These are phyloP conservation scores for Vigna angularis DNA, from an alignment of 306 rosid species.

Conservation along the genomic window DNA sequence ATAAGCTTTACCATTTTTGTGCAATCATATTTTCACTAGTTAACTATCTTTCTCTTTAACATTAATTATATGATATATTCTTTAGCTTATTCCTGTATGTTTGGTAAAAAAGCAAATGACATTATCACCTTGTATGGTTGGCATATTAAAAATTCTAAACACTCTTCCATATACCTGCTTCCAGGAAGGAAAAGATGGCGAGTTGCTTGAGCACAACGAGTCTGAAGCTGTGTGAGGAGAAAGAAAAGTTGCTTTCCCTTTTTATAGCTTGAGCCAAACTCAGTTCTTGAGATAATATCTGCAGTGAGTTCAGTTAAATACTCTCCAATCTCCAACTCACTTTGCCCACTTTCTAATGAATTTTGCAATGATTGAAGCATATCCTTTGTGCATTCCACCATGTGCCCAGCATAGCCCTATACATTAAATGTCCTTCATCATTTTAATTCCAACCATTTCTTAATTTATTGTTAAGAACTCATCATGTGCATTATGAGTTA, in stretches of 20 bases:
- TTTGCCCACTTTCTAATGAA: slow-evolving; percentile 47
- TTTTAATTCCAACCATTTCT: slow-evolving; percentile 30
- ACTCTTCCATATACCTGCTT: slow-evolving; percentile 57
- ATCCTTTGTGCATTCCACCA: slow-evolving; percentile 89
- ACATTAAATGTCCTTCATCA: background rate
- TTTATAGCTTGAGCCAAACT: slow-evolving; percentile 66
- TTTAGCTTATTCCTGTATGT: no score
- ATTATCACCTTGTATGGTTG: no score
- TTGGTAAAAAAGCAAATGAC: no score
- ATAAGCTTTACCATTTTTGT: no score
- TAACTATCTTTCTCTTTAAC: no score
- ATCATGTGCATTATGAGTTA: no score
- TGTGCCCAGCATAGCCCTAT: slow-evolving; percentile 77
- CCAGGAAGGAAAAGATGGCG: slow-evolving; percentile 77
- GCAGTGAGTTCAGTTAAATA: slow-evolving; percentile 74
- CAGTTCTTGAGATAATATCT: slow-evolving; percentile 82
- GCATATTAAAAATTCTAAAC: no score
- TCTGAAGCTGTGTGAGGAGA: slow-evolving; percentile 69
- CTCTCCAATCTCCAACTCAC: slow-evolving; percentile 81
- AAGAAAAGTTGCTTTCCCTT: slow-evolving; percentile 81
- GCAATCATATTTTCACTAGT: no score
- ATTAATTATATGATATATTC: no score
- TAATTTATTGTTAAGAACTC: no score
- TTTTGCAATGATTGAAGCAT: slow-evolving; percentile 63
- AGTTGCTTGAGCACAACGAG: slow-evolving; percentile 72